Evolutionary conservation across 345 rosid genomes (phyloP), one percentile per base, ranked within the genome.

Genomic region (Abelmoschus esculentus): DNA sequence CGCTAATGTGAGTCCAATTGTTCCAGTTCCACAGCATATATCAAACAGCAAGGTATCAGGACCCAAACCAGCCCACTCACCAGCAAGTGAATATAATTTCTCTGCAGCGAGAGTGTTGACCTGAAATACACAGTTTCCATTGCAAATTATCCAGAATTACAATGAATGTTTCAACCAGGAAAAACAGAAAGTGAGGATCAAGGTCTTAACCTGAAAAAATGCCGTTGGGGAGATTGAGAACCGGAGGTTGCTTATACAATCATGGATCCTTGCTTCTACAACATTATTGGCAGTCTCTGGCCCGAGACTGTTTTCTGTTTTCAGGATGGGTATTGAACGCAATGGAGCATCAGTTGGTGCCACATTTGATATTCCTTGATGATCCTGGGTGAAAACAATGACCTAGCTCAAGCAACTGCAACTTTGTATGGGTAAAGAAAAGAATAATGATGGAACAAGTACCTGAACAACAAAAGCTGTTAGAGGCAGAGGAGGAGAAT

Each of bases 1-100:
- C 1, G 98, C 99, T 50, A 90, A 74, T 1, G 98, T 95, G 54
- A 95, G 93, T 52, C 98, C 98, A 29, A 95, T 95, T 26, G 96
- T 91, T 72, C 99, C 96, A 32, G 99, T 95, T 64, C 99, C 98
- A 77, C 99, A 95, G 78, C 99, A 95, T 69, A 95, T 75, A 75
- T 95, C 98, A 71, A 95, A 95, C 5, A 95, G 82, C 75, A 95
- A 76, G 40, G 96, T 95, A 76, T 90, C 93, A 15, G 90, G 89
- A 76, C 87, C 88, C 77, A 95, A 80, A 73, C 77, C 87, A 80
- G 98, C 99, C 96, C 98, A 95, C 72, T 95, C 93, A 63, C 98
- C 99, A 78, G 97, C 98, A 80, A 91, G 90, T 12, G 96, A 81
- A 83, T 87, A 95, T 26, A 95, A 83, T 81, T 87, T 95, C 84